Evolutionary conservation across 2,329 filamentous ascomycete species (phyloP).

Genomic region (Pochonia chlamydosporia): DNA sequence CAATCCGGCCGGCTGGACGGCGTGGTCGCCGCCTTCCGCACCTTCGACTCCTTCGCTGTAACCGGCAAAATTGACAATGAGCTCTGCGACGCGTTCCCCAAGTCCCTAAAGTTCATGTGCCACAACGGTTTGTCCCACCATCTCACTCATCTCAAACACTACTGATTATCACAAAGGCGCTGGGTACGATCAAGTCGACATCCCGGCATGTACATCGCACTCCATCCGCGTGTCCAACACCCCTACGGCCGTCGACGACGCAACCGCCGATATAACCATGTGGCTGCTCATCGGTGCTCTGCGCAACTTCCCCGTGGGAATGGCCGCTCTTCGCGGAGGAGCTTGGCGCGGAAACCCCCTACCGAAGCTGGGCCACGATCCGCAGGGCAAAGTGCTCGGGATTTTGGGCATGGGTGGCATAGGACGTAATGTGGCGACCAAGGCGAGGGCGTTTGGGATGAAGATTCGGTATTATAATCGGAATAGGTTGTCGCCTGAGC

Average conservation of each 20-base stretch:
- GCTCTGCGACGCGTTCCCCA: constrained; percentile 53
- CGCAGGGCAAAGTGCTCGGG: constrained; percentile 70
- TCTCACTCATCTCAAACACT: too few relatives aligned
- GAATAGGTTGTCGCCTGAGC: constrained; percentile 47
- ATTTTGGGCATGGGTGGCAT: constrained; percentile 87
- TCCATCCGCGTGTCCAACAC: constrained; percentile 71
- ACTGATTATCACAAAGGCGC: too few relatives aligned
- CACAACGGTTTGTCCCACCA: constrained; percentile 45
- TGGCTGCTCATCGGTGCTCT: constrained; percentile 78
- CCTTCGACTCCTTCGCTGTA: constrained; percentile 56
- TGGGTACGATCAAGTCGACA: constrained; percentile 79
- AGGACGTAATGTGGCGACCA: constrained; percentile 68
- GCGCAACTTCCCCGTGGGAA: constrained; percentile 63
- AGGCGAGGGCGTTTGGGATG: constrained; percentile 73
- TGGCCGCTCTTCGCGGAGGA: constrained; percentile 59
- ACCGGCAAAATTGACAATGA: constrained; percentile 69
- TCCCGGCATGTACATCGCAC: constrained; percentile 62
- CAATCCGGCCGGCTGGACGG: constrained; percentile 59
- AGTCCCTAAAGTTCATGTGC: constrained; percentile 50
- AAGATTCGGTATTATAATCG: constrained; percentile 70
- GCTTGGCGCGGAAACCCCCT: constrained; percentile 58
- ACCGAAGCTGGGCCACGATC: constrained; percentile 65
- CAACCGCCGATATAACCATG: constrained; percentile 75
- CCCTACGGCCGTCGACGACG: constrained; percentile 74
- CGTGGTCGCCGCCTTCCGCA: constrained; percentile 62